Conservation (phyloP, 805 yeast species). For the Nakazawaea anatomiae region DNA sequence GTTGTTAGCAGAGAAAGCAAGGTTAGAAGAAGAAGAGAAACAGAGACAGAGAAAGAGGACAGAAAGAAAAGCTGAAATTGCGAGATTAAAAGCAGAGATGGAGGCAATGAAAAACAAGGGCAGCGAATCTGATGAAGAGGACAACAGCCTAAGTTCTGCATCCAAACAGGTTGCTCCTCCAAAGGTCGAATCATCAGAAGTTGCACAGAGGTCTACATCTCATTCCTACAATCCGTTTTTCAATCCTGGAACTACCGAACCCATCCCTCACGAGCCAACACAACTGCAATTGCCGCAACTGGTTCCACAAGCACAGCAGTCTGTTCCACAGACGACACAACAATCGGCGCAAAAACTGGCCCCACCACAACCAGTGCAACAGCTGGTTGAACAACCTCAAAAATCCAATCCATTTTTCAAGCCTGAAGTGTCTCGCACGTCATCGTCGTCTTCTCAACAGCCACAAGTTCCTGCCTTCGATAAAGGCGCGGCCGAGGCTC, state of each 20-base stretch:
- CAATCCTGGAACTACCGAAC: slow-evolving; percentile 6
- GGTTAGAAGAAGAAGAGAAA: slow-evolving; percentile 36
- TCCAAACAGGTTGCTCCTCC: neutral
- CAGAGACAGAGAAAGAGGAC: slow-evolving; percentile 43
- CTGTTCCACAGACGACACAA: neutral
- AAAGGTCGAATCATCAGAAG: neutral
- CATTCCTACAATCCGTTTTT: slow-evolving; percentile 9
- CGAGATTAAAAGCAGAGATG: slow-evolving; percentile 27
- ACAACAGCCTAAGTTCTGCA: neutral
- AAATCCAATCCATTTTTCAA: slow-evolving; percentile 59
- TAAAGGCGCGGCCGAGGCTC: slow-evolving; percentile 56
- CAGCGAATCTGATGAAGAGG: slow-evolving; percentile 34
- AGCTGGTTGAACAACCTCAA: neutral
- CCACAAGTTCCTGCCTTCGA: slow-evolving; percentile 34
- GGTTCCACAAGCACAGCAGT: neutral
- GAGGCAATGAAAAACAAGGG: slow-evolving; percentile 37
- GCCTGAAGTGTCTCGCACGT: slow-evolving; percentile 25
- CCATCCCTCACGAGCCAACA: slow-evolving; percentile 5
- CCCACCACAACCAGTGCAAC: slow-evolving; percentile 12
- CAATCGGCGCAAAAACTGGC: slow-evolving; percentile 11
- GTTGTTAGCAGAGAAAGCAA: slow-evolving; percentile 10
- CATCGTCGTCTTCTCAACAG: slow-evolving; percentile 15
- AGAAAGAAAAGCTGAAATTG: slow-evolving; percentile 39
- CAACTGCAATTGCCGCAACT: neutral
- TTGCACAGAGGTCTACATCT: neutral